Evolutionary conservation across 306 rosid genomes (phyloP), one percentile per base, ranked within the genome.

Genomic region (Sicyos baderoa): DNA sequence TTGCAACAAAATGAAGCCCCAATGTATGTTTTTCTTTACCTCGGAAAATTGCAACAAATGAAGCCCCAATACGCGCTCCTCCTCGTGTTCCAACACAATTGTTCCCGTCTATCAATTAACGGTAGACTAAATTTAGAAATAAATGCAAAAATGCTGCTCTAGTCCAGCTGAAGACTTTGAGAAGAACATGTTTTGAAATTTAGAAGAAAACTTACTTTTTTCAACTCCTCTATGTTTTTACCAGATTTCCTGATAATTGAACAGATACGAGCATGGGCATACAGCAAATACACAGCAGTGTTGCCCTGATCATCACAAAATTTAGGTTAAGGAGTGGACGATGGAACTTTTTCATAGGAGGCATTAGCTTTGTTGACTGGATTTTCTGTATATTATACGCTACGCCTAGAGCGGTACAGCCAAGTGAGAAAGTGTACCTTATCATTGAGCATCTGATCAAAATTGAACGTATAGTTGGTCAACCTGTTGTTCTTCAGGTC

Each of bases 221-320:
- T 88, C 65, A 94, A 55, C 74, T 88, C 90, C 68, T 86, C 99
- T 1, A 88, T 85, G 76, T 90, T 81, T 85, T 72, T 88, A 68
- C 96, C 96, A 75, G 99, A 94, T 81, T 88, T 94, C 74, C 97
- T 80, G 75, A 90, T 86, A 64, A 90, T 94, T 18, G 99, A 94
- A 77, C 96, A 86, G 76, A 90, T 94, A 81, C 99, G 84, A 74
- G 96, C 96, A 86, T 94, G 97, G 50, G 97, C 97, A 71, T 90
- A 94, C 72, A 80, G 88, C 85, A 90, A 87, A 84, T 94, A 90
- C 69, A 94, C 97, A 58, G 96, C 97, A 62, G 99, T 88, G 63
- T 90, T 94, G 71, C 97, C 99, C 99, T 93, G 84, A 76, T 76
- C 54, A 83, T 73, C 40, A 69, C 58, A 13, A 78, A 74, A 51